Evolutionary conservation across 179 eudicot genomes (phyloP), one percentile per base, ranked within the genome.

Genomic region (Carnegiea gigantea): DNA sequence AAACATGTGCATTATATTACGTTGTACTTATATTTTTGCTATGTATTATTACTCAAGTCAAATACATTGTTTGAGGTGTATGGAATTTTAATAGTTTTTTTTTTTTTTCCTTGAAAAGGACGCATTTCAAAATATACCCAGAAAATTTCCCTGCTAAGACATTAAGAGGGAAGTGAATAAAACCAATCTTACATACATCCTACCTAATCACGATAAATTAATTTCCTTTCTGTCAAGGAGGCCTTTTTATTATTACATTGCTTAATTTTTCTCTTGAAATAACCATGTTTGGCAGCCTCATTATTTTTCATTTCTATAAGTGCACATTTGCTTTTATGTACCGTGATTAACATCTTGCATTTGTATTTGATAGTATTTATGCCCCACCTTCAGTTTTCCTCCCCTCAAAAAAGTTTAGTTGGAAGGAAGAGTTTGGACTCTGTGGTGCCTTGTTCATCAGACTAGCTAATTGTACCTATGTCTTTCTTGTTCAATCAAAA

Each of bases 401-500:
- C 73, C 15, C 12, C 73, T 17, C 73, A 70, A 7, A 13, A 68
- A 7, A 30, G 73, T 70, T 65, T 15, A 70, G 73, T 36, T 70
- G 23, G 40, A 36, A 18, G 23, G 71, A 36, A 36, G 46, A 70
- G 44, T 36, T 18, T 70, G 28, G 46, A 6, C 12, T 68, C 43
- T 68, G 9, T 30, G 9, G 73, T 11, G 73, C 40, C 36, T 28
- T 68, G 6, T 30, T 68, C 43, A 24, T 1, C 1, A 15, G 73
- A 40, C 18, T 68, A 30, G 73, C 43, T 28, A 70, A 13, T 18
- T 36, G n/a, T 70, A 28, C 36, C 71, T 14, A 70, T 70, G 73
- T 70, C 73, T 70, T 36, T 70, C 46, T 15, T 70, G 73, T 70
- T 36, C 73, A 36, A 70, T 70, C 28, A 43, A 28, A 70, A 70